Conservation (phyloP, 2,329 filamentous ascomycete genomes). For the Colletotrichum euphorbiae region DNA sequence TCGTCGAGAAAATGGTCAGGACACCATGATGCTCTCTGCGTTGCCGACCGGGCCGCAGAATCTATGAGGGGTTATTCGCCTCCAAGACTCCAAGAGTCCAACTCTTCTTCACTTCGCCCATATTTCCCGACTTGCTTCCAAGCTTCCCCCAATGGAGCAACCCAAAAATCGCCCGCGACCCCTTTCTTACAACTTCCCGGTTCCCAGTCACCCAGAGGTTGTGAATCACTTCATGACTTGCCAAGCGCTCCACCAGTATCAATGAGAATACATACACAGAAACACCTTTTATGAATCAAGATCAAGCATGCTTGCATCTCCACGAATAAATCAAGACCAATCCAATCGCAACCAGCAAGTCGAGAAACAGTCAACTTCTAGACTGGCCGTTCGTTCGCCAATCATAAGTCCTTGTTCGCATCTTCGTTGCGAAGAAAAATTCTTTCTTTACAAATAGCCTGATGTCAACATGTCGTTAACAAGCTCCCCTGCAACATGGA, state of each 20-base stretch:
- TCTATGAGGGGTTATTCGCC: conserved; percentile 17
- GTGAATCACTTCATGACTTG: conserved; percentile 26
- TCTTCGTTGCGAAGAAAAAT: not conserved
- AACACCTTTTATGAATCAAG: not conserved
- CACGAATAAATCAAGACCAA: conserved; percentile 9
- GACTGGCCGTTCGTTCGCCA: conserved; percentile 2
- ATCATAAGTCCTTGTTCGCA: not conserved
- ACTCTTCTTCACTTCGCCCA: conserved; percentile 6
- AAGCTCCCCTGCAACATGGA: conserved; percentile 20
- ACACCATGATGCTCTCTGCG: not conserved
- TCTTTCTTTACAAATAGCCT: conserved; percentile 26
- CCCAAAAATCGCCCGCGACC: not conserved
- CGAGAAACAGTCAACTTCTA: not conserved
- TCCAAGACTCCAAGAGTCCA: no score
- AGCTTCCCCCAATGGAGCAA: not conserved
- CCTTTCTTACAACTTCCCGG: not conserved
- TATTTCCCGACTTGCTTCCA: not conserved
- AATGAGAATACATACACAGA: not conserved
- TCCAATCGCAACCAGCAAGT: conserved; percentile 6
- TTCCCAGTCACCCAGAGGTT: not conserved
- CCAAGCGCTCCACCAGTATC: conserved; percentile 9
- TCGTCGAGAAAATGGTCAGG: conserved; percentile 22
- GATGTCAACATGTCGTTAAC: conserved; percentile 22
- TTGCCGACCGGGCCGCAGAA: conserved; percentile 1
- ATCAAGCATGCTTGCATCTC: not conserved